Conservation (phyloP, 1,139 yeast genomes). For the Pichiaceae sp. region DNA sequence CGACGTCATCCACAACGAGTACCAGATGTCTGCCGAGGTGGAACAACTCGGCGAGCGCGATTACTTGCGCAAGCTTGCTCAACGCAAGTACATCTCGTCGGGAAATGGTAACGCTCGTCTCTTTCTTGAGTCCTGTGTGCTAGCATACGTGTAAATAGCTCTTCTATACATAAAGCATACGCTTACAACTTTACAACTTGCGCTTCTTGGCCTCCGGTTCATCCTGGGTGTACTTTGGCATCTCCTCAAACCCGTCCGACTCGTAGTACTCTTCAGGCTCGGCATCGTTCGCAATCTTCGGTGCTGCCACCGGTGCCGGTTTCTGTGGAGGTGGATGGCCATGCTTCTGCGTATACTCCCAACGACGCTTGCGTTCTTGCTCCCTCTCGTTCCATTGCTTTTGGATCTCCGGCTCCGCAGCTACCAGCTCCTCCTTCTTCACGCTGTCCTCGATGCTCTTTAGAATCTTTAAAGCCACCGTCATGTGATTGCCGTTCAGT, state of each 20-base stretch:
- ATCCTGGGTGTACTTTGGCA: conserved; percentile 19
- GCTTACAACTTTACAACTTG: background rate
- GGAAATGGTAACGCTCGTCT: conserved; percentile 81
- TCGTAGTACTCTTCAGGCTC: conserved; percentile 21
- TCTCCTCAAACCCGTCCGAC: conserved; percentile 28
- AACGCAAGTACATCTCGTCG: conserved; percentile 51
- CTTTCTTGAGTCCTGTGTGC: conserved; percentile 41
- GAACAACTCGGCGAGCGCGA: conserved; percentile 7
- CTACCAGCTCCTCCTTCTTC: conserved; percentile 61
- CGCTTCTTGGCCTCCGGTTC: conserved; percentile 1
- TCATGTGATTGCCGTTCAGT: conserved; percentile 72
- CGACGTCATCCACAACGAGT: conserved; percentile 45
- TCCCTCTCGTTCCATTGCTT: conserved; percentile 41
- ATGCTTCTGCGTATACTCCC: conserved; percentile 1
- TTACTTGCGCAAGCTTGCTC: conserved; percentile 26
- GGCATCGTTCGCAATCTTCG: conserved; percentile 10
- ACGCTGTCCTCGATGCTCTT: conserved; percentile 86
- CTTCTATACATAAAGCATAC: conserved; percentile 8
- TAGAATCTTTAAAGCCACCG: conserved; percentile 74
- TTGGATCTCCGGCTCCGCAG: conserved; percentile 35
- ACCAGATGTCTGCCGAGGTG: conserved; percentile 24
- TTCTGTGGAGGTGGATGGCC: background rate
- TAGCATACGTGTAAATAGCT: conserved; percentile 19
- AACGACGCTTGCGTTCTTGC: conserved; percentile 7
- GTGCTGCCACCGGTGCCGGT: background rate